Evolutionary conservation across 1,284 basidiomycete species (phyloP), one percentile per base, ranked within the genome.

Genomic region (Boletus mariae): DNA sequence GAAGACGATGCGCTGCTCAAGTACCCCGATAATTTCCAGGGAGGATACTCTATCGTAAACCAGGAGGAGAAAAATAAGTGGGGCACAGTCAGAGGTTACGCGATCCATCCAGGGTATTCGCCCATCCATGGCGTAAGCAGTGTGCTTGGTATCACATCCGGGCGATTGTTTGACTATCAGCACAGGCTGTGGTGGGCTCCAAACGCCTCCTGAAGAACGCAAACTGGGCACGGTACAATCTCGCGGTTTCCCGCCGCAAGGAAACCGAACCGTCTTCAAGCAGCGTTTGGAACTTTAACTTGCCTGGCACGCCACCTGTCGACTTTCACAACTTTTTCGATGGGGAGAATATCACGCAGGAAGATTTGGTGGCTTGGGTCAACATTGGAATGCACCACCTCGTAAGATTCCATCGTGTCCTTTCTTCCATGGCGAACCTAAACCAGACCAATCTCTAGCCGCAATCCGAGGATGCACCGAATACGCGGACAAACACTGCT

Each of bases 281-380:
- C 55, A 74, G 71, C 40, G 77, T 78, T 66, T 85, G 81, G 81
- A 86, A 86, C 66, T 72, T 80, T 53, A 79, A 86, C 60, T 68
- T 85, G 3, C 82, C 84, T 1, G 82, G 79, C 1, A 64, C 63
- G 3, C 84, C 83, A 1, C 71, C 77, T 15, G 80, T 85, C 49
- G 75, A 86, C 61, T 86, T 84, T 65, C 76, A 82, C 67, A 76
- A 78, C 54, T 83, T 84, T 68, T 84, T 85, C 65, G 77, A 85
- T 55, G 79, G 78, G 20, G 82, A 84, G 67, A 79, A 75, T 57
- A 74, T 85, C 54, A 78, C 75, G 0, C 81, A 85, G 64, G 70
- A 80, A 54, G 82, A 84, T 65, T 67, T 85, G 29, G 83, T 85
- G 5, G 77, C 79, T 8, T 87, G 84, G 80, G 62, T 84, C 53